Conservation (phyloP, 345 rosid genomes). For the Draba incana region DNA sequence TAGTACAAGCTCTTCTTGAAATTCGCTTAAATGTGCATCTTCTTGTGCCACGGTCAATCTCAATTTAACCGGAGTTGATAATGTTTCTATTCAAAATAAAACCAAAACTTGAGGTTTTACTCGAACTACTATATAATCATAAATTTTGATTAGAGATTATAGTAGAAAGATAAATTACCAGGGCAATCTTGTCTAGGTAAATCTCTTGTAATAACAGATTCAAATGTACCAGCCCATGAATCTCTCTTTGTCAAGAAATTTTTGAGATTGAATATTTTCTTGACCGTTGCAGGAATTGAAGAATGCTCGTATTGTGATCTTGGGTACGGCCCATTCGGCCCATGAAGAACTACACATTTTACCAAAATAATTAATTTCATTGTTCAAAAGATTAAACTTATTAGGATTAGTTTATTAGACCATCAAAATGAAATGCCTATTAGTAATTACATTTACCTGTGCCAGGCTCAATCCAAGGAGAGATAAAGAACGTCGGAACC, state of each 20-base stretch:
- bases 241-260: conserved; percentile 58
- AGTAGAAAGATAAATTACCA: conserved; percentile 24
- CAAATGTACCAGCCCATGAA: conserved; percentile 67
- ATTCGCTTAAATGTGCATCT: conserved; percentile 57
- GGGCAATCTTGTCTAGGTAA: conserved; percentile 58
- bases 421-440: background rate
- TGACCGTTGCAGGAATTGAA: conserved; percentile 60
- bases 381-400: too few relatives aligned
- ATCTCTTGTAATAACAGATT: conserved; percentile 45
- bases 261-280: conserved; percentile 55
- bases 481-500: conserved; percentile 55
- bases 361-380: background rate
- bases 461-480: conserved; percentile 64
- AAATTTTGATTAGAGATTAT: background rate
- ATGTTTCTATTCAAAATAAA: conserved; percentile 43
- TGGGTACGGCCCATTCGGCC: conserved; percentile 52
- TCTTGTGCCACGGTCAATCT: conserved; percentile 50
- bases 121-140: background rate
- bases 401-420: background rate
- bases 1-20: conserved; percentile 69
- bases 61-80: conserved; percentile 51
- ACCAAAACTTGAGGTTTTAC: background rate
- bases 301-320: conserved; percentile 63
- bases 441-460: conserved; percentile 40
- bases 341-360: conserved; percentile 50